Evolutionary conservation across 106 monocot genomes (phyloP).

Genomic region (Alisma plantagoaquatica): DNA sequence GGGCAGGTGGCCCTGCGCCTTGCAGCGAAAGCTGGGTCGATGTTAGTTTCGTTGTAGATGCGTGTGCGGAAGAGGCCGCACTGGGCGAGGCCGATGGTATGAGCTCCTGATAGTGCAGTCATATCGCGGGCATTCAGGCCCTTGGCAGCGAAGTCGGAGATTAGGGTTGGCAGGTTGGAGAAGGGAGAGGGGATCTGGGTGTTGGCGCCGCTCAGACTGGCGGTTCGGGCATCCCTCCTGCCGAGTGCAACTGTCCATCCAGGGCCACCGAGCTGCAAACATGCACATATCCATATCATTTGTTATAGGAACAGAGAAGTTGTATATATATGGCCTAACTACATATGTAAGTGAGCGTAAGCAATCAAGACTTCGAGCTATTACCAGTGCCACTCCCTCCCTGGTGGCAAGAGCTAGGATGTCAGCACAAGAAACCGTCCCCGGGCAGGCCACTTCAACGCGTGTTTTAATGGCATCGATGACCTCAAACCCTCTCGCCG

Average conservation of each 20-base stretch:
- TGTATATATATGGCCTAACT: not conserved
- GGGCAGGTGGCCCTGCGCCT: not conserved
- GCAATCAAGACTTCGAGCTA: too few relatives aligned
- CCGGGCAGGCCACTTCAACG: too few relatives aligned
- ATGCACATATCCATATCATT: not conserved
- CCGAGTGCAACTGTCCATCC: slow-evolving; percentile 1
- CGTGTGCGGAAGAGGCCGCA: slow-evolving; percentile 1
- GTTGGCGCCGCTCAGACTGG: not conserved
- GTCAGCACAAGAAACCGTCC: too few relatives aligned
- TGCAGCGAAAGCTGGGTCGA: slow-evolving; percentile 2
- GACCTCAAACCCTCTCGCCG: too few relatives aligned
- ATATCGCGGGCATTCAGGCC: slow-evolving; percentile 6
- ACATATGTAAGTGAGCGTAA: not conserved
- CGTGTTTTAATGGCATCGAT: too few relatives aligned
- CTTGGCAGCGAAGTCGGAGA: slow-evolving; percentile 7
- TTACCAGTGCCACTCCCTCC: not conserved
- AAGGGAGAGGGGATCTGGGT: not conserved
- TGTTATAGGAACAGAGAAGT: not conserved
- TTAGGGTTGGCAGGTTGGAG: not conserved
- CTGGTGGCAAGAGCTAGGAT: not conserved
- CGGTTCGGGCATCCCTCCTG: slow-evolving; percentile 8
- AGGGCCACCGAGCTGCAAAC: slow-evolving; percentile 10
- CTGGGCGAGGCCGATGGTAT: slow-evolving; percentile 10
- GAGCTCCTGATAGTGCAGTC: slow-evolving; percentile 7
- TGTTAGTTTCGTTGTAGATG: slow-evolving; percentile 19